A percentile compares a stretch with the other conserved stretches of the same genome.
Conservation (phyloP, 352 stramenopile genomes). For the Aphanomyces cochlioides region DNA sequence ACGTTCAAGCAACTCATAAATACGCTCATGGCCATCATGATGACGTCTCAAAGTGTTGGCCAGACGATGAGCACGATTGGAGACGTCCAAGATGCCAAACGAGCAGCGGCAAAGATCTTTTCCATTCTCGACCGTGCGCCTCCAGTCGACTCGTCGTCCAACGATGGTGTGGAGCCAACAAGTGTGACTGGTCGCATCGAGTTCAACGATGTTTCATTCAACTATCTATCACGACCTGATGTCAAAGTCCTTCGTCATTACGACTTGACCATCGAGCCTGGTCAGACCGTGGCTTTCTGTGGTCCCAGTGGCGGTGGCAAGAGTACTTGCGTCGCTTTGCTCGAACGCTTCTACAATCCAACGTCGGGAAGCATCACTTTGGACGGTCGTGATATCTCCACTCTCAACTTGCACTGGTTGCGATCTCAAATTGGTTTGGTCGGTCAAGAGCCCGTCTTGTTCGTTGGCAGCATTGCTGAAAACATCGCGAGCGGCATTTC, state of each 20-base stretch:
- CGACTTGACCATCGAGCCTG: constrained; percentile 37
- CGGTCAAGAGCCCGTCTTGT: constrained; percentile 28
- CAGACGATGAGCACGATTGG: constrained; percentile 33
- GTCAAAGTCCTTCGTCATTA: constrained; percentile 28
- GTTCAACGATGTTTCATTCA: constrained; percentile 62
- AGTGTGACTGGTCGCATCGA: constrained; percentile 39
- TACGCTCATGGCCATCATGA: constrained; percentile 51
- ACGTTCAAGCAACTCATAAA: constrained; percentile 49
- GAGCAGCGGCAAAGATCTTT: constrained; percentile 39
- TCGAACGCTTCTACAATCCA: constrained; percentile 38
- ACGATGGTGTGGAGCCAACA: constrained; percentile 26
- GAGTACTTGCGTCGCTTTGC: constrained; percentile 33
- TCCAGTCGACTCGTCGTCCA: constrained; percentile 30
- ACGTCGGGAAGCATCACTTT: constrained; percentile 22
- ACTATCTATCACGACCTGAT: constrained; percentile 59
- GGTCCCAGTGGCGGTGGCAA: constrained; percentile 39
- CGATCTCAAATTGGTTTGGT: constrained; percentile 43
- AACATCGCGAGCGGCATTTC: constrained; percentile 29
- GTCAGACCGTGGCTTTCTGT: constrained; percentile 43
- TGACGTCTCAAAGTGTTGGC: constrained; percentile 41
- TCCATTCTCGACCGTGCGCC: constrained; percentile 37
- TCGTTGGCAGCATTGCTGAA: constrained; percentile 31
- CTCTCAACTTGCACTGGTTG: constrained; percentile 43
- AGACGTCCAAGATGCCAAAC: constrained; percentile 29
- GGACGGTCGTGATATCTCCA: constrained; percentile 35